A percentile compares a stretch with the other conserved stretches of the same genome.
Conservation (phyloP, 2,329 filamentous ascomycete genomes). For the Corniculantispora saksenae region DNA sequence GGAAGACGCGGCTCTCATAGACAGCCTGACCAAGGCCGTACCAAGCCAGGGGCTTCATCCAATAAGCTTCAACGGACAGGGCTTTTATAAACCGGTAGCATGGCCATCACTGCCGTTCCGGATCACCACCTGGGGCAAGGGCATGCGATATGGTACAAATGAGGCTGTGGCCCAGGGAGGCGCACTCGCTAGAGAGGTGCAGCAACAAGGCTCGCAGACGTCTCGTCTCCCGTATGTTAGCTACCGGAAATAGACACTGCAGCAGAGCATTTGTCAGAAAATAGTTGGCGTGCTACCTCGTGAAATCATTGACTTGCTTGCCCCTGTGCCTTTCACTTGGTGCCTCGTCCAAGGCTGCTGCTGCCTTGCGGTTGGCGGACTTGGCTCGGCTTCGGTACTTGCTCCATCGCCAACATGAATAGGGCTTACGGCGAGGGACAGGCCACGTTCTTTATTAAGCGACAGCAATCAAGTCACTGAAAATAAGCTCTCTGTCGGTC, state of each 20-base stretch:
- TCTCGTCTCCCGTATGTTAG: neutral
- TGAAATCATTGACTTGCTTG: neutral
- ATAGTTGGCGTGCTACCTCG: neutral
- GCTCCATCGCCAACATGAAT: no score
- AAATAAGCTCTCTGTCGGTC: neutral
- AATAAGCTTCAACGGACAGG: no score
- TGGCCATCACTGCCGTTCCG: neutral
- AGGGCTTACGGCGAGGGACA: no score
- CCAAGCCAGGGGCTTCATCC: no score
- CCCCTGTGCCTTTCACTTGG: no score
- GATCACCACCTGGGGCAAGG: neutral
- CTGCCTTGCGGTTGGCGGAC: neutral
- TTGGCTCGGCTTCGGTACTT: no score
- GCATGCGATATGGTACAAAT: neutral
- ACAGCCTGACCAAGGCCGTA: neutral
- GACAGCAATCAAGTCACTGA: no score
- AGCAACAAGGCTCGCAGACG: neutral
- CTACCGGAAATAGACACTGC: neutral
- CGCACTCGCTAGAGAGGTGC: neutral
- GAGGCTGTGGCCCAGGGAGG: neutral
- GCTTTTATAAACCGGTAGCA: neutral
- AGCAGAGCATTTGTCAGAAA: neutral
- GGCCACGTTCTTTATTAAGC: no score
- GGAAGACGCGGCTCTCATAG: neutral
- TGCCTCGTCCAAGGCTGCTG: neutral